Base-by-base conservation (phyloP, 2,329 filamentous ascomycete genomes). In the Colletotrichum tropicale region DNA sequence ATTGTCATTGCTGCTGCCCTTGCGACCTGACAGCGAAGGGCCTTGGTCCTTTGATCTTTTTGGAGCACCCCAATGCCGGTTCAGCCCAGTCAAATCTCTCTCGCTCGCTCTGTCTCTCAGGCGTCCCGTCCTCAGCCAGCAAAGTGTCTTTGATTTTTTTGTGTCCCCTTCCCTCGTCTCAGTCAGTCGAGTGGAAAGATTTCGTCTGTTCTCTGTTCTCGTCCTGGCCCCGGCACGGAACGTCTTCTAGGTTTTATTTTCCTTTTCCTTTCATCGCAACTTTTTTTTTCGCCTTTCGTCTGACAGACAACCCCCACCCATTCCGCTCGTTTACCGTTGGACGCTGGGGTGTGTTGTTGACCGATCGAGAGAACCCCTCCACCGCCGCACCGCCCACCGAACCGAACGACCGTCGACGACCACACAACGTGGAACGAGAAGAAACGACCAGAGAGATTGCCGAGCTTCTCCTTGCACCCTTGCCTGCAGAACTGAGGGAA, bases 361-460 rank as follows among this genome's bases (percentile, higher is more conserved):
- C 67, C 28, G 30, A 56, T 32, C 66, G 21, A 38, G 58, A 61
- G 61, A 76, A 69, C 74, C 70, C 70, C 73, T 75, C 73, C 70
- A 71, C 60, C 68, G 66, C 64, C 61, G 34, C 28, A 62, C 34
- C 34, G 32, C 61, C 66, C 55, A 61, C 55, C 55, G 30, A 56
- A 32, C 65, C 65, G 65, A 55, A 55, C 9, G 65, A 67, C 30
- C 52, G 69, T 71, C 48, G 24, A 60, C 69, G 62, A 26, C 66
- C 30, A 61, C 55, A 34, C 24, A 26, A 52, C 62, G 58, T 64
- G 61, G 43, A 74, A 52, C 71, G 69, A 65, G 52, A 52, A 66
- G 34, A 52, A 65, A 68, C 70, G 58, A 60, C 58, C 43, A 52
- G n/a, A 62, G 67, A 52, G 28, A 58, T 24, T 48, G 28, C 26